Conservation (phyloP, 2,329 filamentous ascomycete genomes). For the Elsinoe fawcettii region DNA sequence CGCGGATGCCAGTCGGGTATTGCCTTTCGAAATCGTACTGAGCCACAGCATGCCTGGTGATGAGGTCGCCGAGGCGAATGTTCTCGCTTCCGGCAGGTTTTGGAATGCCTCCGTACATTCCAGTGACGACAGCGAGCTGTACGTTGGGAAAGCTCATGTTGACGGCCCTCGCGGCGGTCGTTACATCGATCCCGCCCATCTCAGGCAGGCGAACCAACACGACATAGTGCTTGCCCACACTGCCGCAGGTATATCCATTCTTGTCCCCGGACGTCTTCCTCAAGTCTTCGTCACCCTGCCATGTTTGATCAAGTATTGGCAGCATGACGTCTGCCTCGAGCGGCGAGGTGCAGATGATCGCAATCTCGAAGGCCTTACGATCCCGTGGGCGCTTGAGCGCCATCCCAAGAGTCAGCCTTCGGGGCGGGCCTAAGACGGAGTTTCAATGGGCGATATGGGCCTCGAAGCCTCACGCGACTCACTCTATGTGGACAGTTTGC, state of each 20-base stretch:
- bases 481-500: no score
- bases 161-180: constrained; percentile 17
- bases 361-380: constrained; percentile 18
- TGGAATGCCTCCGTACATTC: constrained; percentile 21
- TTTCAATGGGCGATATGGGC: no score
- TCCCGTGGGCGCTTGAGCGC: not conserved
- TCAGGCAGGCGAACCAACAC: constrained; percentile 19
- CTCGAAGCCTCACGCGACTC: no score
- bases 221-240: constrained; percentile 20
- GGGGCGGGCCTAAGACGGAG: no score
- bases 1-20: constrained; percentile 23
- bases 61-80: constrained; percentile 27
- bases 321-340: constrained; percentile 20
- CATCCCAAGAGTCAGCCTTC: not conserved
- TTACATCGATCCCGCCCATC: constrained; percentile 19
- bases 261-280: constrained; percentile 15
- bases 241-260: constrained; percentile 22
- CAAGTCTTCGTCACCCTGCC: not conserved
- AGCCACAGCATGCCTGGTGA: constrained; percentile 26
- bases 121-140: constrained; percentile 21
- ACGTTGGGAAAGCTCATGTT: constrained; percentile 20
- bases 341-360: constrained; percentile 20
- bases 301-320: constrained; percentile 16
- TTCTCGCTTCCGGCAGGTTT: not conserved
- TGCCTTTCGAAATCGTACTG: constrained; percentile 28